Base-by-base conservation (phyloP, 2,329 filamentous ascomycete species). In the Aotearoamyces nothofagi region DNA sequence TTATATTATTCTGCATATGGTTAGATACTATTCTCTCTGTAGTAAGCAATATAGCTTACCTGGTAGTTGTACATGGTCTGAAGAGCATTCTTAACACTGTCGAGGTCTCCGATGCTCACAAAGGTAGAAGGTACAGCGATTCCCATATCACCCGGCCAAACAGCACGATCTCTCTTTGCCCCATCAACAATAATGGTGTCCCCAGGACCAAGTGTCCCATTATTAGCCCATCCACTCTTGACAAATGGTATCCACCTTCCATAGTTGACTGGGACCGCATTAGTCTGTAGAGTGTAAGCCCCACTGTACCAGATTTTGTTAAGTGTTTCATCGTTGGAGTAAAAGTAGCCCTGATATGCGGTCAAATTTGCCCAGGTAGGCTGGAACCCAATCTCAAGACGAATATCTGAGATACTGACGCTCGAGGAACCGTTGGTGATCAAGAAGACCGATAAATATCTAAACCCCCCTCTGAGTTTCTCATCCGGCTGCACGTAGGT, bases 101-200 rank as follows among this genome's bases (percentile, higher is more conserved):
- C 50, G 3, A 66, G 44, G 12, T 50, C 47, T 3, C 61, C 58
- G 1, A 60, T 61, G 5, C 60, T 62, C 3, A 66, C 56, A 10
- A 62, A 57, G 2, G 63, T 51, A 5, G 51, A 55, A 2, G 64
- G 63, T 0, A 63, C 55, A 1, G 62, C 58, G 25, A 69, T 63
- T 3, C 60, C 58, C 55, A 70, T 63, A 38, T 71, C 67, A 3
- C 66, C 66, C 3, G 67, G 61, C 63, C 66, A 71, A 2, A 70
- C 61, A 3, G 66, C 50, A 5, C 62, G 53, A 39, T 69, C 65
- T 17, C 64, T 54, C 43, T 69, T 69, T 2, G 64, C 61, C 3
- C 64, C 65, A 40, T 69, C 63, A n/a, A 36, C 32, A 17, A 45
- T 35, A 4, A 41, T 43, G 50, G 54, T 33, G 14, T 34, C 35